These are phyloP conservation scores for Iberis pinnata DNA, from an alignment of 345 rosid species.

Conservation along the genomic window DNA sequence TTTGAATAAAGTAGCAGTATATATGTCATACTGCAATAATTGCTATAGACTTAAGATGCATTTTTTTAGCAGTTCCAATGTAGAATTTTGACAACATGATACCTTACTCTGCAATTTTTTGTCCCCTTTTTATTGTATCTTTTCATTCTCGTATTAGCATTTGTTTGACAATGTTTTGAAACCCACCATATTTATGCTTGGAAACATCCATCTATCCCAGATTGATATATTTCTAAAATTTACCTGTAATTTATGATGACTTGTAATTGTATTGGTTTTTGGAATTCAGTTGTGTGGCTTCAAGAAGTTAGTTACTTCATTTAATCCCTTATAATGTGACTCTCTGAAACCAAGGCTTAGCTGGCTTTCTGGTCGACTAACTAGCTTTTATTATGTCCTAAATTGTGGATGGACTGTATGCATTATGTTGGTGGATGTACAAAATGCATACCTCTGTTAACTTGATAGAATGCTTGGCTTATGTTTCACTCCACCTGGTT, in stretches of 20 bases:
- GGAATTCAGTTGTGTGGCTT: conserved; percentile 3
- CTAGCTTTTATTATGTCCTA: conserved; percentile 16
- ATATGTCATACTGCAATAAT: conserved; percentile 4
- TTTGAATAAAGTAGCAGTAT: conserved; percentile 6
- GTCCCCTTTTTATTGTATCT: conserved; percentile 1
- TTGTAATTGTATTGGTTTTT: conserved; percentile 6
- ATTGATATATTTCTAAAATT: conserved; percentile 10
- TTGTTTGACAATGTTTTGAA: background rate
- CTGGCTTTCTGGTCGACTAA: conserved; percentile 8
- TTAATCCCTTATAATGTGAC: background rate
- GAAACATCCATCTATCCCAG: background rate
- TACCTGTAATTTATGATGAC: background rate
- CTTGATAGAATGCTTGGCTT: conserved; percentile 16
- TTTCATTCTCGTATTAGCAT: background rate
- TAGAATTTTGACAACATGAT: conserved; percentile 6
- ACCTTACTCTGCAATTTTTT: background rate
- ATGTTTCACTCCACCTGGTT: conserved; percentile 9
- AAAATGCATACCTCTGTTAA: conserved; percentile 12
- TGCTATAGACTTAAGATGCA: background rate
- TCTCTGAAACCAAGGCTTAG: conserved; percentile 12
- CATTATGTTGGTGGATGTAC: conserved; percentile 10
- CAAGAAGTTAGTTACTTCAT: conserved; percentile 7
- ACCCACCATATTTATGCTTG: conserved; percentile 1
- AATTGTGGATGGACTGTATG: conserved; percentile 14
- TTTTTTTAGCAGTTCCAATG: too few relatives aligned